Base-by-base conservation (phyloP, 1,284 basidiomycete species). In the Coriolopsis trogii region DNA sequence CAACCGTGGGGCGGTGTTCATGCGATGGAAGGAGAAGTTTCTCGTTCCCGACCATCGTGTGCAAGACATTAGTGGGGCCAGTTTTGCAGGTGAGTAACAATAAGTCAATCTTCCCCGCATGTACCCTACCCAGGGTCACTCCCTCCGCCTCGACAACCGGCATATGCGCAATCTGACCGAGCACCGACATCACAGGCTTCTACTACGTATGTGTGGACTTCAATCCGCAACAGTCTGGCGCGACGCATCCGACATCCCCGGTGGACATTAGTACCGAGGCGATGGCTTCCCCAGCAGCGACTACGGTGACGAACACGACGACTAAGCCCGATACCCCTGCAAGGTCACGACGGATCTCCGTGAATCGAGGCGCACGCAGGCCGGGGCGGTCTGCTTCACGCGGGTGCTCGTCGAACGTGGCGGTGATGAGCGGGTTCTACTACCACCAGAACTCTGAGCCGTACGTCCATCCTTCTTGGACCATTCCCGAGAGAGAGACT, bases 21-120 rank as follows among this genome's bases (percentile, higher is more conserved):
- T 98, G 89, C 80, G 95, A 53, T 97, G 95, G 91, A 98, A 98
- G 73, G 95, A 98, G 72, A 82, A 88, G 63, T 98, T 98, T 70
- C 75, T 98, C 52, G 93, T 98, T 12, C 95, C 95, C 8, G 92
- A 96, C 69, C 93, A 96, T 71, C 83, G 87, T 52, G 93, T 96
- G 40, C 85, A 92, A 66, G 93, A 96, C 70, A 97, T 98, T 69
- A 93, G 85, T 63, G 95, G 95, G 25, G 95, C 95, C 4, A 94
- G 91, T 67, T 98, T 96, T 73, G 95, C 93, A 56, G 93, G 93
- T 92, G 48, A 57, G 66, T 62, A 40, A 28, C 39, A 46, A 37
- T 33, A 30, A 49, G 28, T 3, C 43, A 44, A 34, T 34, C n/a
- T 34, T 34, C 13, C 33, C 33, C 13, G 10, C 33, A n/a, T n/a